Base-by-base conservation (phyloP, 129 eudicot genomes). In the Helianthus annuus region DNA sequence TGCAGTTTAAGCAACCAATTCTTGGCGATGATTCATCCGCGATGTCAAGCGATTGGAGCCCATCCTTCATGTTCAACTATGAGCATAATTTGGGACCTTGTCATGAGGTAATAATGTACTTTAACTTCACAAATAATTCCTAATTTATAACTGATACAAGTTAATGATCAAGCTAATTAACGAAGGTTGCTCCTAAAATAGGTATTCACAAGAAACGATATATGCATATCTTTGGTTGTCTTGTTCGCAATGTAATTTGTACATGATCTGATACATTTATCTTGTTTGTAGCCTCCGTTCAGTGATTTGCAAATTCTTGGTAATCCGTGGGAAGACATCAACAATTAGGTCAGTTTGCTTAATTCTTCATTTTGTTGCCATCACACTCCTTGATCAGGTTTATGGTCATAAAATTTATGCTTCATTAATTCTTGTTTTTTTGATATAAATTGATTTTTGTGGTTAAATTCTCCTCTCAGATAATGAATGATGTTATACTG, bases 241-340 rank as follows among this genome's bases (percentile, higher is more conserved):
- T 32, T 32, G 36, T 32, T 32, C 36, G 36, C 36, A 2, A 32
- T 32, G 36, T 32, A 32, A 32, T 32, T 32, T 3, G 36, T 45
- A 14, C 48, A 44, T 56, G 48, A 44, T 59, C 10, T 45, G 4
- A 10, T 40, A 42, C 10, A 42, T 42, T 6, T 42, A 6, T 42
- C 10, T 7, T 42, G 46, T 42, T 42, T 42, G 46, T 42, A 42
- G 11, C 77, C 61, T 67, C 88, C 63, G 24, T 69, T 72, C 63
- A 66, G 57, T 6, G 78, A 83, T 36, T 71, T 78, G 44, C 74
- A 72, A 68, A 40, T 29, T 32, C 48, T 42, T 63, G 75, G 75
- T 44, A 85, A 73, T 39, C 69, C 55, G 58, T 82, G 86, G 84
- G 85, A 66, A 54, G 67, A 67, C 39, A 75, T 46, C 68, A 64